Evolutionary conservation across 345 rosid species (phyloP).

Genomic region (Citrus glauca): DNA sequence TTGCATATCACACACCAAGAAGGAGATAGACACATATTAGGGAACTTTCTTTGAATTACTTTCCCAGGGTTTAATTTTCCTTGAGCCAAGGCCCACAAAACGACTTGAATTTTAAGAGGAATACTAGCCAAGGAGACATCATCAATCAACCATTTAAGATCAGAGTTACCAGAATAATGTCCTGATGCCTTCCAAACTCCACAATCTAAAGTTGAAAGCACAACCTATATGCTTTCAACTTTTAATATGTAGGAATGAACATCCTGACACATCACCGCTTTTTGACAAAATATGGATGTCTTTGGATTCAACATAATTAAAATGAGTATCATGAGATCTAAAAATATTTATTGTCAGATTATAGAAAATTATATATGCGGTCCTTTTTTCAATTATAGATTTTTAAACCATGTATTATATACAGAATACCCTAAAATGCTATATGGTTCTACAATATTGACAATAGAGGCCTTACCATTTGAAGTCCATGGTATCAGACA

Average conservation of each 20-base stretch:
- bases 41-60: too few relatives aligned
- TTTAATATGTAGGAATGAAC: too few relatives aligned
- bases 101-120: too few relatives aligned
- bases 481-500: slow-evolving; percentile 92
- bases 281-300: background rate
- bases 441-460: slow-evolving; percentile 1
- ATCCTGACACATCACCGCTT: background rate
- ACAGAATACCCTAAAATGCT: background rate
- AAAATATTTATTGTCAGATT: background rate
- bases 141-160: too few relatives aligned
- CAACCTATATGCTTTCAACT: background rate
- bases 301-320: background rate
- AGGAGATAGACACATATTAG: too few relatives aligned
- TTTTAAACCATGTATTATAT: background rate
- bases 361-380: background rate
- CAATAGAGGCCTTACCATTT: slow-evolving; percentile 48
- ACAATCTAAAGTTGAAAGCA: too few relatives aligned
- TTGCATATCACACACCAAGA: too few relatives aligned
- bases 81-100: too few relatives aligned
- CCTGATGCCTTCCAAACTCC: too few relatives aligned
- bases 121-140: too few relatives aligned
- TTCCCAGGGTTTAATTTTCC: too few relatives aligned
- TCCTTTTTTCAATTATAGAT: background rate
- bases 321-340: background rate
- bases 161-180: too few relatives aligned